A percentile compares a stretch with the other conserved stretches of the same genome.
Conservation (phyloP, 2,329 filamentous ascomycete genomes). For the Claviceps quebecensis region DNA sequence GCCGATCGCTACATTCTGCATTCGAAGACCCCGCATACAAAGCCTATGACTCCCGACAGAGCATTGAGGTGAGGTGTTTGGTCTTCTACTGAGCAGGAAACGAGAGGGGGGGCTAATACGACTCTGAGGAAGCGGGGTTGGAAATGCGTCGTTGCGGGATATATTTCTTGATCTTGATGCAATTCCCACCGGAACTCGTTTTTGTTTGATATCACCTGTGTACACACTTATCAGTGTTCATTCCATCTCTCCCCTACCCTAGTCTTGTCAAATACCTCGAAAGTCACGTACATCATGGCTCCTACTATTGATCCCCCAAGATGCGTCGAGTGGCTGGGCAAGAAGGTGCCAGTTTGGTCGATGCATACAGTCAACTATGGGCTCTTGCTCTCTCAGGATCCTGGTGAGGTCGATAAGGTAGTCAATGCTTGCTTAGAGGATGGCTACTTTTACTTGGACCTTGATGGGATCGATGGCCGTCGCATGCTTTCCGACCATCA, state of each 20-base stretch:
- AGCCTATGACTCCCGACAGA: slow-evolving; percentile 43
- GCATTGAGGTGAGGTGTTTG: slow-evolving; percentile 50
- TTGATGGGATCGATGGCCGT: slow-evolving; percentile 37
- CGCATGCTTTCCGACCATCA: slow-evolving; percentile 37
- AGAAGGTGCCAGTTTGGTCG: slow-evolving; percentile 33
- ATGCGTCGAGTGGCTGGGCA: slow-evolving; percentile 35
- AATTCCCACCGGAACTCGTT: no score
- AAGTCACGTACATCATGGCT: slow-evolving; percentile 17
- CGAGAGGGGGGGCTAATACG: neutral
- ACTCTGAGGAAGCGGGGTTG: neutral
- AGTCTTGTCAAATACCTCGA: no score
- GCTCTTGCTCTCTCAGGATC: slow-evolving; percentile 38
- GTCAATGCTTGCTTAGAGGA: slow-evolving; percentile 33
- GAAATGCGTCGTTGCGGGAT: neutral
- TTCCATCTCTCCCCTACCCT: no score
- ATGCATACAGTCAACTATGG: slow-evolving; percentile 40
- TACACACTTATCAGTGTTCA: no score
- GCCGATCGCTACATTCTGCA: slow-evolving; percentile 38
- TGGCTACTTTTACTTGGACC: slow-evolving; percentile 43
- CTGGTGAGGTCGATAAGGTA: slow-evolving; percentile 36
- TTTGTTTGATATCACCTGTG: no score
- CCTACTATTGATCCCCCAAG: slow-evolving; percentile 24
- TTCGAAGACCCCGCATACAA: slow-evolving; percentile 37
- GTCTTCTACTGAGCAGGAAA: slow-evolving; percentile 38
- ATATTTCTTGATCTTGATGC: neutral